Conservation (phyloP, 2,329 filamentous ascomycete genomes). For the Sordariomycetes sp. region DNA sequence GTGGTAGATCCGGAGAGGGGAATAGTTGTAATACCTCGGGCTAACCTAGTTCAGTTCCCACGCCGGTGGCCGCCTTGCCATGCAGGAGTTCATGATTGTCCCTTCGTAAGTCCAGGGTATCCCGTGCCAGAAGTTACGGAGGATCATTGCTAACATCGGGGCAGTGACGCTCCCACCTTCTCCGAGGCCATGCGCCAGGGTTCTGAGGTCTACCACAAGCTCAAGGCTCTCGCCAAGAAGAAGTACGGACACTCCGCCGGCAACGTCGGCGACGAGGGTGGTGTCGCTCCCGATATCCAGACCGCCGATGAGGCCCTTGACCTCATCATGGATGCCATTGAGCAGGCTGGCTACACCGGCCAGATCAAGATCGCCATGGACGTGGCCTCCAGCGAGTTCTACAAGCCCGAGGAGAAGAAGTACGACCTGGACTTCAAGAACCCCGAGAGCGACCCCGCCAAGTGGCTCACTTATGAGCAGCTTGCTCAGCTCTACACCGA, state of each 20-base stretch:
- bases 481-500: slow-evolving; percentile 85
- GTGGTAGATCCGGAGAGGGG: slow-evolving; percentile 11
- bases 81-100: slow-evolving; percentile 96
- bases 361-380: slow-evolving; percentile 99
- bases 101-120: slow-evolving; percentile 50
- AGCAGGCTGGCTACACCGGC: slow-evolving; percentile 90
- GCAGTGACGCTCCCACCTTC: slow-evolving; percentile 75
- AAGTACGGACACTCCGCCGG: slow-evolving; percentile 98
- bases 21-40: background rate
- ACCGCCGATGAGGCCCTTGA: slow-evolving; percentile 93
- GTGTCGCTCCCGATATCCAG: slow-evolving; percentile 98
- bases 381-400: slow-evolving; percentile 98
- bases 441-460: slow-evolving; percentile 86
- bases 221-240: slow-evolving; percentile 97
- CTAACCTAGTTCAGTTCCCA: slow-evolving; percentile 54
- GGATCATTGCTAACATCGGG: slow-evolving; percentile 5
- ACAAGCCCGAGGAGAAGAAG: slow-evolving; percentile 96
- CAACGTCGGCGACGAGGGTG: slow-evolving; percentile 98
- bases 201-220: slow-evolving; percentile 94
- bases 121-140: background rate
- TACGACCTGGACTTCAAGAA: slow-evolving; percentile 99
- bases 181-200: slow-evolving; percentile 93
- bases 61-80: slow-evolving; percentile 89
- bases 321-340: slow-evolving; percentile 89
- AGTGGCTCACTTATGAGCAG: slow-evolving; percentile 99